Evolutionary conservation across 1,284 basidiomycete genomes (phyloP), one percentile per base, ranked within the genome.

Genomic region (Leccinum subatratum): DNA sequence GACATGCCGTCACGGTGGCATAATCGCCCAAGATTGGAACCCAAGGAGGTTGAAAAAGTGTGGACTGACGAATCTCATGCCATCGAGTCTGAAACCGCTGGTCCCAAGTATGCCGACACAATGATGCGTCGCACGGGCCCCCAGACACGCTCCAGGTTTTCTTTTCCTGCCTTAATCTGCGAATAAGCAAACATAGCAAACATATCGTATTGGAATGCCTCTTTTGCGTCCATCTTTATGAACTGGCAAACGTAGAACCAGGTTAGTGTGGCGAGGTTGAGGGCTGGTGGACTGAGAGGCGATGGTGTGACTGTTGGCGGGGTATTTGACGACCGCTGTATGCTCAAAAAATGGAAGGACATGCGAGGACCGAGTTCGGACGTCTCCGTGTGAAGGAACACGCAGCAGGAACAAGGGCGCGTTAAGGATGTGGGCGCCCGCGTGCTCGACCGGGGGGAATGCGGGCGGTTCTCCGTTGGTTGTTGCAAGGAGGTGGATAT

Each of bases 161-260:
- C 91, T 71, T 86, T 87, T 16, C 94, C 94, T 81, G 14, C 83
- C 83, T 71, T 92, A 89, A 74, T 98, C 95, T 9, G 90, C 83
- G 30, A 86, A 86, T 14, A 99, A 85, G 67, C 91, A 89, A 14
- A 98, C 86, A 68, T 94, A 92, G 76, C 96, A 96, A 48, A 98
- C 91, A 73, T 99, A 99, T 79, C 91, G 73, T 99, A 99, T 79
- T 98, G 95, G 64, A 99, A 80, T 1, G 96, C 97, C 70, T 96
- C 93, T 72, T 93, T 90, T 0, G 95, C 91, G 72, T 97, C 96
- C 82, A 94, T 87, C 77, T 91, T 92, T 59, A 93, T 90, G 77
- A 98, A 97, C 65, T 91, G 92, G 42, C 94, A 88, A 61, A 97
- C 88, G 77, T 99, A 98, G 18, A 95, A 90, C 86, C 95, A 95